Evolutionary conservation across 2,329 filamentous ascomycete genomes (phyloP).

Genomic region (Zymoseptoria pseudotritici): DNA sequence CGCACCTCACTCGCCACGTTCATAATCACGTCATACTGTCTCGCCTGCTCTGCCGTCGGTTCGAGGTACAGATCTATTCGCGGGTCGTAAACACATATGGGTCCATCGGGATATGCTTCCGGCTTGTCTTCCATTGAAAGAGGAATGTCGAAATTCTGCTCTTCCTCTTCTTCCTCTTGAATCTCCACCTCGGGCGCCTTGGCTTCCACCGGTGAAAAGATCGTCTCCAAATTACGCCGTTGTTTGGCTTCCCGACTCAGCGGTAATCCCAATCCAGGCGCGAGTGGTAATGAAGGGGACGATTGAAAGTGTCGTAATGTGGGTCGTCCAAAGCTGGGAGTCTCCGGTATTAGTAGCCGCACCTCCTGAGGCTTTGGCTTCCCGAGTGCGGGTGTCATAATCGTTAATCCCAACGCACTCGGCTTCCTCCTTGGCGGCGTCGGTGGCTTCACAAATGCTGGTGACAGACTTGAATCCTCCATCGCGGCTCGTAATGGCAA

Average conservation of each 20-base stretch:
- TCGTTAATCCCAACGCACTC: conserved; percentile 67
- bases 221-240: conserved; percentile 23
- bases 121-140: conserved; percentile 62
- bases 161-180: conserved; percentile 38
- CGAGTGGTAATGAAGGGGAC: conserved; percentile 52
- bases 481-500: conserved; percentile 45
- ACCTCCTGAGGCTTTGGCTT: conserved; percentile 50
- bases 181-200: conserved; percentile 8
- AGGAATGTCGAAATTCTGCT: conserved; percentile 47
- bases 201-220: conserved; percentile 22
- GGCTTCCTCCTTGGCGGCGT: conserved; percentile 64
- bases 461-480: conserved; percentile 51
- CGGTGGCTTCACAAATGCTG: conserved; percentile 71
- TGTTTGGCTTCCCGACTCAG: conserved; percentile 4
- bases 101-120: conserved; percentile 73
- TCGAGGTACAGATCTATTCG: conserved; percentile 74
- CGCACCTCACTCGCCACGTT: conserved; percentile 77
- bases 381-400: conserved; percentile 56
- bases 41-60: conserved; percentile 68
- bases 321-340: conserved; percentile 46
- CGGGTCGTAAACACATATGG: conserved; percentile 72
- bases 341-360: conserved; percentile 53
- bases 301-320: conserved; percentile 55
- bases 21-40: conserved; percentile 72
- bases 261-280: conserved; percentile 35